Base-by-base conservation (phyloP, 768 basidiomycete species). In the Kwoniella shandongensis region DNA sequence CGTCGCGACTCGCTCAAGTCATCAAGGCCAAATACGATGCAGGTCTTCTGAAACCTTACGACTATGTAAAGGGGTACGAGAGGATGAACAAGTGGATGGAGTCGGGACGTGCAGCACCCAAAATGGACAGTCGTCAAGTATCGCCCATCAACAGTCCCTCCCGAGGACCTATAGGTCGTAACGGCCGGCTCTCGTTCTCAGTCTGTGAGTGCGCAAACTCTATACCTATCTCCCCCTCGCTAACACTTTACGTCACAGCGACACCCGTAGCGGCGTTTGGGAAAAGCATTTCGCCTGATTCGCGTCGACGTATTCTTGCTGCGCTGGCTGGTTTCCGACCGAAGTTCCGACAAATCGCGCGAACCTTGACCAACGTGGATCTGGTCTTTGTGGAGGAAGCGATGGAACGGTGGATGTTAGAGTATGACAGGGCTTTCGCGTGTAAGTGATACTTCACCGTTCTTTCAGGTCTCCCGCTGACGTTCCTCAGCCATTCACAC, bases 1-100 rank as follows among this genome's bases (percentile, higher is more conserved):
- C 93, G 65, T 89, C 94, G 65, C 85, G 93, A 1, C 78, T 98
- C 48, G 89, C 87, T 64, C 82, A 88, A 56, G 94, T 97, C 63
- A 98, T 97, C 65, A 83, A 88, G 64, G 91, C 89, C 69, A 98
- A 97, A 78, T 97, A 96, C 77, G 93, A 98, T 71, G 94, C 94
- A 2, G 94, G 93, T 0, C 76, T 98, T 40, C 78, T 97, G 63
- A 92, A 90, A 70, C 94, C 94, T 2, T 96, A 94, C 69, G 93
- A 97, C 77, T 96, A 97, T 65, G 91, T 92, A 47, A 92, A 92
- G 70, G 94, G 94, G 0, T 98, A 97, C 67, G 88, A 90, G 13
- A 81, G 93, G 58, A 77, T 97, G 62, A 88, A 86, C 52, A 82
- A 88, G 54, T 97, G 92, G 92, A 94, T 97, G 90, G 91, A 92